Base-by-base conservation (phyloP, 148 eudicot genomes). In the Amaranthus cruentus region DNA sequence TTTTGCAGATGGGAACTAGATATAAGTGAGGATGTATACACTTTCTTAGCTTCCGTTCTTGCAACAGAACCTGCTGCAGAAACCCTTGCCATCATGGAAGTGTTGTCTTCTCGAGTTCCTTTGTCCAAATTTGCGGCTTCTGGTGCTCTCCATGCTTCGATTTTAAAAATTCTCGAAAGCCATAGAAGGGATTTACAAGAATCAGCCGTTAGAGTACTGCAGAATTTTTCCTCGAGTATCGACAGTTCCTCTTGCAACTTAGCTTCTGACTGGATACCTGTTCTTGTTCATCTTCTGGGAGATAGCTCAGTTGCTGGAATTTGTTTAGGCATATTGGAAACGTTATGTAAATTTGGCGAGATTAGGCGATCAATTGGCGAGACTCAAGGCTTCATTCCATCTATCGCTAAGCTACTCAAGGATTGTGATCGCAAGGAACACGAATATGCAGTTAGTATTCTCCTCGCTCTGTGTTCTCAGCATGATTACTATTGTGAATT, bases 361-460 rank as follows among this genome's bases (percentile, higher is more conserved):
- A 78, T 79, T 18, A 81, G 79, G 81, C 55, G 48, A 55, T 64
- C 65, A 4, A 67, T 89, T 68, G 90, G 84, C 46, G 87, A 87
- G 80, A 84, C 95, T 48, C 77, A 84, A 46, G 97, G 95, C 9
- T 91, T 94, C 80, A 84, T 93, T 60, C 68, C 88, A 59, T 76
- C 90, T 12, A 82, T 93, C 63, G 81, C 80, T 44, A 84, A 82
- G 61, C 61, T 91, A 47, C 94, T 93, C 3, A 95, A 89, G 55
- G 48, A 21, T 2, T 87, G 78, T 8, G 81, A 74, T 69, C 76
- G 43, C 9, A 86, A 83, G 69, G 88, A 84, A 64, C 95, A 93
- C 73, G 98, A 89, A 44, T 78, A 75, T 62, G 97, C 89, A 3
- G 85, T 84, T 1, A 66, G 78, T 12, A 76, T 91, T 77, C 88